Conservation (phyloP, 768 basidiomycete species). For the Suillus decipiens region DNA sequence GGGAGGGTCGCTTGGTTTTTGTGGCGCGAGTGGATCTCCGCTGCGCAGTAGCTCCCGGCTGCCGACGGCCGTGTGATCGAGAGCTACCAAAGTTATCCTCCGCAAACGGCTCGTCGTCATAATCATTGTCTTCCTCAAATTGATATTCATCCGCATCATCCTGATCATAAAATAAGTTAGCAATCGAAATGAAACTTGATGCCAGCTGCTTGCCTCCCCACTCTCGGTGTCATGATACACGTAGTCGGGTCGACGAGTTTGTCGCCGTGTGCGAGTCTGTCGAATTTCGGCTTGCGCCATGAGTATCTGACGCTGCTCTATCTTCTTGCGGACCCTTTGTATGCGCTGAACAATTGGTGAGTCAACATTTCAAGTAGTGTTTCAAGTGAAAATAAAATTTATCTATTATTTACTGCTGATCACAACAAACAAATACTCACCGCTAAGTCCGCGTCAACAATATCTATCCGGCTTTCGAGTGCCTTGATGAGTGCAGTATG, state of each 20-base stretch:
- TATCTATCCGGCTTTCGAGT: slow-evolving; percentile 64
- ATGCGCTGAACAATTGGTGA: slow-evolving; percentile 55
- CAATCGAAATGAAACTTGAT: slow-evolving; percentile 22
- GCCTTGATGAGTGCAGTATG: slow-evolving; percentile 63
- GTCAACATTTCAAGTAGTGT: slow-evolving; percentile 21
- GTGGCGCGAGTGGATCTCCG: slow-evolving; percentile 59
- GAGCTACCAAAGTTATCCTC: slow-evolving; percentile 43
- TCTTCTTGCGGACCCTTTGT: slow-evolving; percentile 65
- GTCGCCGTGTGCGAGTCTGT: slow-evolving; percentile 75
- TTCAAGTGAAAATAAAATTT: slow-evolving; percentile 13
- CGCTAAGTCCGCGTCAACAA: slow-evolving; percentile 67
- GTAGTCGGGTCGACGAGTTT: slow-evolving; percentile 76
- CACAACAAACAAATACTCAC: slow-evolving; percentile 48
- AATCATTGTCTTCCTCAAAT: slow-evolving; percentile 63
- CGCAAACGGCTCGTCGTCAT: slow-evolving; percentile 57
- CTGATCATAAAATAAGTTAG: slow-evolving; percentile 29
- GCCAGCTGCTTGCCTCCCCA: slow-evolving; percentile 46
- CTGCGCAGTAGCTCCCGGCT: slow-evolving; percentile 35
- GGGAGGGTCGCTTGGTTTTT: slow-evolving; percentile 52
- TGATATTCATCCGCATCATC: slow-evolving; percentile 71
- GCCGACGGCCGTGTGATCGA: slow-evolving; percentile 42
- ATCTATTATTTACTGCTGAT: slow-evolving; percentile 19
- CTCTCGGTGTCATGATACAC: slow-evolving; percentile 72
- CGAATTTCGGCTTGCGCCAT: slow-evolving; percentile 78
- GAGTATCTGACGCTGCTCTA: slow-evolving; percentile 64